Conservation (phyloP, 345 rosid species). For the Carallia pectinifolia region DNA sequence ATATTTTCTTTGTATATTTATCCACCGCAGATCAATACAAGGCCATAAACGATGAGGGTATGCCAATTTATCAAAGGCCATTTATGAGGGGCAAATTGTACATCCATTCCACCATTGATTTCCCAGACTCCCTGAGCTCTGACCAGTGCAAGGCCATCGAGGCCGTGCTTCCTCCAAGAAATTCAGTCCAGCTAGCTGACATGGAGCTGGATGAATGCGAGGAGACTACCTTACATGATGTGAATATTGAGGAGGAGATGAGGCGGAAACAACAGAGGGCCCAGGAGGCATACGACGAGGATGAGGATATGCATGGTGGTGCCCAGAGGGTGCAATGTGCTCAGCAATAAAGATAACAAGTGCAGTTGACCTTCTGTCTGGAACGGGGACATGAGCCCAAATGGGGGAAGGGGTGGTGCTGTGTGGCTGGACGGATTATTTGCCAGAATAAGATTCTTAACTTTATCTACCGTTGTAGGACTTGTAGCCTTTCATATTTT, state of each 20-base stretch:
- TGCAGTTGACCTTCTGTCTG: not conserved
- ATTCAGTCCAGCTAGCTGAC: slow-evolving; percentile 35
- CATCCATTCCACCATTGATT: slow-evolving; percentile 55
- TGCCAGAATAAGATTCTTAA: not conserved
- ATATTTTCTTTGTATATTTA: not conserved
- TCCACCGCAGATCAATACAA: slow-evolving; percentile 26
- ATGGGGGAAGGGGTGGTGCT: not conserved
- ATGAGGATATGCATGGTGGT: slow-evolving; percentile 55
- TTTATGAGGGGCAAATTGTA: slow-evolving; percentile 71
- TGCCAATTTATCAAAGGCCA: slow-evolving; percentile 45
- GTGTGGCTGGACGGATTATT: not conserved
- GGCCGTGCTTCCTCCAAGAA: slow-evolving; percentile 44
- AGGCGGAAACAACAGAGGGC: slow-evolving; percentile 46
- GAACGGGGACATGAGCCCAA: not conserved
- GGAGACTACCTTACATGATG: slow-evolving; percentile 64
- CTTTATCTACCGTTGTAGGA: not conserved
- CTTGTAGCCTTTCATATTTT: not conserved
- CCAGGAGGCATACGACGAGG: slow-evolving; percentile 68
- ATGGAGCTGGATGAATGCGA: slow-evolving; percentile 75
- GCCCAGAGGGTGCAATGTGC: slow-evolving; percentile 74
- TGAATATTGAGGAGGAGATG: slow-evolving; percentile 59
- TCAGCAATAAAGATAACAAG: slow-evolving; percentile 44
- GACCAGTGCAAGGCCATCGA: slow-evolving; percentile 52
- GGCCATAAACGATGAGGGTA: slow-evolving; percentile 33
- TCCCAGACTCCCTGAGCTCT: slow-evolving; percentile 52